A percentile compares a stretch with the other conserved stretches of the same genome.
phyloP scores from a whole-genome alignment of 192 early-diverging fungal species.

The Coemansia javaensis region DNA sequence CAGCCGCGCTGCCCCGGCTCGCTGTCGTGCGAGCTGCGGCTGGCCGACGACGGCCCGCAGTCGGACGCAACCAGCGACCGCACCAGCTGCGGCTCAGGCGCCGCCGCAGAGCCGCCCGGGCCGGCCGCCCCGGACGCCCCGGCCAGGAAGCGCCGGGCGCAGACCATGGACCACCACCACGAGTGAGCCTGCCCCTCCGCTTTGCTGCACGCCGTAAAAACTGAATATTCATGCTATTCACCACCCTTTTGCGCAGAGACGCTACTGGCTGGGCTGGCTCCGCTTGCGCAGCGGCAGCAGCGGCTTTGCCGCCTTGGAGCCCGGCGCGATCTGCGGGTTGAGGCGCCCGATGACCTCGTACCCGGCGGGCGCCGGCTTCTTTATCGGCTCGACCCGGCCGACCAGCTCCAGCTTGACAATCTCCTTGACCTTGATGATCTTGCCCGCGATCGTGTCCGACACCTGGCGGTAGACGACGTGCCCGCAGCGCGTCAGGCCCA shows the following conservation, averaged over 20 bases:
- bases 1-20: constrained; percentile 8
- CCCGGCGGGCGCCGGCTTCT: constrained; percentile 19
- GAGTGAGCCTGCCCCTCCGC: too few species aligned
- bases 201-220: too few species aligned
- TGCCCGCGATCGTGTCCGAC: constrained; percentile 53
- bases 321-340: constrained; percentile 38
- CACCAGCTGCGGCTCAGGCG: constrained; percentile 34
- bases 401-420: constrained; percentile 54
- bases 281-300: constrained; percentile 23
- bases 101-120: constrained; percentile 12
- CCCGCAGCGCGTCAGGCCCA: constrained; percentile 55
- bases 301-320: constrained; percentile 45
- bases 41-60: constrained; percentile 12
- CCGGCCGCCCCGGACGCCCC: not conserved
- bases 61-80: constrained; percentile 22
- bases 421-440: constrained; percentile 61
- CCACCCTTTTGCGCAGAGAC: too few species aligned
- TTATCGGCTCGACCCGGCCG: constrained; percentile 22
- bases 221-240: too few species aligned
- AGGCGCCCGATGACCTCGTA: constrained; percentile 45
- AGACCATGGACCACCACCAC: constrained; percentile 27
- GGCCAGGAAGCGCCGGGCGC: constrained; percentile 25
- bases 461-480: constrained; percentile 56
- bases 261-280: too few species aligned
- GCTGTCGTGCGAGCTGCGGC: constrained; percentile 4